Base-by-base conservation (phyloP, 2,329 filamentous ascomycete species). In the Monosporascus sp. region DNA sequence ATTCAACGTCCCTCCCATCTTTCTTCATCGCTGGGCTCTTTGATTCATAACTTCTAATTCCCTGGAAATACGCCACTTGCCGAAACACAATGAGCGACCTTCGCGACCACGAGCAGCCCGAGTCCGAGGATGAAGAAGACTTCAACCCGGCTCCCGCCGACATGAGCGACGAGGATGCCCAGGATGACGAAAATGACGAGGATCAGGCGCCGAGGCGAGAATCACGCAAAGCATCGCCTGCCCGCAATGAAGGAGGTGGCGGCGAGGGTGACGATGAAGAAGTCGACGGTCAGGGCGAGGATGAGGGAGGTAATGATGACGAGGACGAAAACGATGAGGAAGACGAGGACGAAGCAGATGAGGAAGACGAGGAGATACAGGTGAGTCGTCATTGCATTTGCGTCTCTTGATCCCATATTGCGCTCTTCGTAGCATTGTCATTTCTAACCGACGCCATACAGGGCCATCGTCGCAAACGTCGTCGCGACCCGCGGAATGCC, bases 91-190 rank as follows among this genome's bases (percentile, higher is more conserved):
- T 82, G 77, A 75, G 72, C 64, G 73, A 77, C 52, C 70, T 65
- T 60, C 70, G 74, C 56, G 75, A 76, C 57, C 79, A 75, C 65
- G 77, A 83, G 47, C 61, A 60, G 11, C 53, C 56, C 63, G 82
- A 86, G 56, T 86, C 82, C 55, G 87, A 89, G 52, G 89, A 94
- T 49, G 91, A 95, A 62, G 86, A 89, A 56, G 88, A 93, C 69
- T 96, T 97, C 79, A 96, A 96, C 70, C 92, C 91, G 49, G 83
- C 80, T 48, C 86, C 87, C 20, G 87, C 83, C 55, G 83, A 90
- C 54, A 66, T 83, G 36, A 94, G 89, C 3, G 89, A 93, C 60
- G 85, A 84, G 49, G 88, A 90, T 55, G 79, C 76, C 59, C 72
- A 74, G 48, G 52, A 72, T 39, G 57, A 59, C 44, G 63, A 66